Base-by-base conservation (phyloP, 495 filamentous ascomycete genomes). In the Neurospora discreta region DNA sequence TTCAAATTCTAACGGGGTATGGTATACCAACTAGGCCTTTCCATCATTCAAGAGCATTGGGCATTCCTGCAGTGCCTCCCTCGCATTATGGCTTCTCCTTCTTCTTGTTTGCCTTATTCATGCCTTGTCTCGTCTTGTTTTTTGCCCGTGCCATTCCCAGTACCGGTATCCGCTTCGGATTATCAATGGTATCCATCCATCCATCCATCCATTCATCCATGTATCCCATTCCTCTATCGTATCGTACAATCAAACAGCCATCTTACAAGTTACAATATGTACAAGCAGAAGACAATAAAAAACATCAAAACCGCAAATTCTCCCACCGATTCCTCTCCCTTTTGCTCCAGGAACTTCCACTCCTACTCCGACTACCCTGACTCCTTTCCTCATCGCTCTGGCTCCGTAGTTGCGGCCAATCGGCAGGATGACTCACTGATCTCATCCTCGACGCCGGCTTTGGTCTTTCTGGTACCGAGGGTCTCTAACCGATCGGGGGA, bases 11-110 rank as follows among this genome's bases (percentile, higher is more conserved):
- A 43, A 43, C 42, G 42, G n/a, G 42, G 7, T n/a, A 43, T n/a
- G 42, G 42, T 43, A 43, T 43, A 1, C 18, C 18, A 43, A 41
- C 39, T 5, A 15, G 6, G 42, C 18, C 42, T 9, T 43, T 43
- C 18, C 3, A 43, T 43, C 18, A 43, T 43, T 43, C 42, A 43
- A 16, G 7, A 13, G 16, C 16, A 3, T 43, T 43, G 4, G 74
- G 69, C 9, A 73, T 69, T 11, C 75, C 73, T 33, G 69, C 70
- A 26, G 69, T 69, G 39, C 52, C 71, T 23, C 41, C 18, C 68
- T 33, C 36, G 7, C 65, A 72, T 38, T 39, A 36, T 68, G n/a
- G 15, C 68, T 52, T 39, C 71, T 26, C 36, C 23, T 36, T 33
- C 65, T 36, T 43, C 23, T 36, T 13, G 39, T 36, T 38, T 20